These are phyloP conservation scores for Coemansia sp. DNA, from an alignment of 192 early-diverging fungal species.

Conservation along the genomic window DNA sequence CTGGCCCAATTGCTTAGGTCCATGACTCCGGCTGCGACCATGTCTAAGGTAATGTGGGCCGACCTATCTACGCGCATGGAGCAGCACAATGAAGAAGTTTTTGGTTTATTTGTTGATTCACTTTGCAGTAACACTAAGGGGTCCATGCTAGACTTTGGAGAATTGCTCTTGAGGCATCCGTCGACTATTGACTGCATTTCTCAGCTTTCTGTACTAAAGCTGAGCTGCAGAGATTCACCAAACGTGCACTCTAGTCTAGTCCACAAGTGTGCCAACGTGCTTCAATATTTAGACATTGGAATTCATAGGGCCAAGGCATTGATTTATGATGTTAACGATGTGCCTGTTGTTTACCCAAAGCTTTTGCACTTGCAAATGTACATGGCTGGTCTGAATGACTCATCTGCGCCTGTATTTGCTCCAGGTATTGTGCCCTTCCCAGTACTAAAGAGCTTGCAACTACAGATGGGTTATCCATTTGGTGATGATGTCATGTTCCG, in stretches of 20 bases:
- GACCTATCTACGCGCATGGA: not conserved
- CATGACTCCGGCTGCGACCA: not conserved
- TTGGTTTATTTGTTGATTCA: not conserved
- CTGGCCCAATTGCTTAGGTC: not conserved
- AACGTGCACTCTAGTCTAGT: not conserved
- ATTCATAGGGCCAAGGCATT: not conserved
- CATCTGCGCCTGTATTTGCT: not conserved
- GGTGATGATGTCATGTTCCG: conserved; percentile 14
- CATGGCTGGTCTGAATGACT: not conserved
- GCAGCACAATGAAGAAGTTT: not conserved
- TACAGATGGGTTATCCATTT: not conserved
- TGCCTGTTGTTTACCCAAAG: conserved; percentile 2
- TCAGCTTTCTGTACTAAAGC: not conserved
- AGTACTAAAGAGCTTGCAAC: not conserved
- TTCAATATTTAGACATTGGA: not conserved
- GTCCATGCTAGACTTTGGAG: not conserved
- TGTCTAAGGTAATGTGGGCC: not conserved
- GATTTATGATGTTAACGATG: not conserved
- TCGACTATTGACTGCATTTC: not conserved
- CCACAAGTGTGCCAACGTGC: not conserved
- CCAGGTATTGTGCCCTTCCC: conserved; percentile 4
- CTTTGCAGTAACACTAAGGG: not conserved
- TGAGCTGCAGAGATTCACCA: not conserved
- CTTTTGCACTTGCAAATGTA: not conserved
- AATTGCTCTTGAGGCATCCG: not conserved